phyloP scores from a whole-genome alignment of 1,284 basidiomycete genomes.

The Ganoderma lucidum region DNA sequence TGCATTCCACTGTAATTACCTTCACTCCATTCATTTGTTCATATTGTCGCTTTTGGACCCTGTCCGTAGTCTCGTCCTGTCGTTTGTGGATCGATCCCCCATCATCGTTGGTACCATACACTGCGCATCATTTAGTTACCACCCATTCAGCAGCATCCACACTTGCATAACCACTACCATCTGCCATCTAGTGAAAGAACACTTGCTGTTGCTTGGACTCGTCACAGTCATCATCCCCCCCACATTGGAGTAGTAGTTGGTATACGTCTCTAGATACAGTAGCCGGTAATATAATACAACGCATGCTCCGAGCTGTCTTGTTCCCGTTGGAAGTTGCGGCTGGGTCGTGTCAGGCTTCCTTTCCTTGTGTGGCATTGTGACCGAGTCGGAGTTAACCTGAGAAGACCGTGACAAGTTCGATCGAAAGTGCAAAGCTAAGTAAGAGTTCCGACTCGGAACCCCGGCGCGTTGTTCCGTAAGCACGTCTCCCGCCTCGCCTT shows the following conservation, averaged over 20 bases:
- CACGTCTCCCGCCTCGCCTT: background rate
- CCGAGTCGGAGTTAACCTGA: conserved; percentile 5
- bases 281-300: conserved; percentile 30
- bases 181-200: conserved; percentile 4
- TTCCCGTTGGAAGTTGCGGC: background rate
- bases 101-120: conserved; percentile 33
- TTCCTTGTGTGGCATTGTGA: background rate
- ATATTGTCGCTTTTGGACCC: conserved; percentile 34
- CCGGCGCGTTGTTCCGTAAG: conserved; percentile 2
- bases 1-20: conserved; percentile 32
- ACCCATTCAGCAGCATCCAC: conserved; percentile 17
- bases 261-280: conserved; percentile 24
- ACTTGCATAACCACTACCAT: conserved; percentile 23
- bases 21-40: conserved; percentile 30
- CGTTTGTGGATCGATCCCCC: conserved; percentile 6
- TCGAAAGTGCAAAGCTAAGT: background rate
- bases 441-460: background rate
- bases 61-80: conserved; percentile 26
- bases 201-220: conserved; percentile 8
- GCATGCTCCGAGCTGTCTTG: conserved; percentile 2
- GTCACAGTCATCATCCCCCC: conserved; percentile 20
- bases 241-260: conserved; percentile 22
- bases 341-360: too few species aligned
- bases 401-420: conserved; percentile 1
- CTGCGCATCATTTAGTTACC: conserved; percentile 34